phyloP scores from a whole-genome alignment of 352 stramenopile species.

The Pythium scleroteichum region DNA sequence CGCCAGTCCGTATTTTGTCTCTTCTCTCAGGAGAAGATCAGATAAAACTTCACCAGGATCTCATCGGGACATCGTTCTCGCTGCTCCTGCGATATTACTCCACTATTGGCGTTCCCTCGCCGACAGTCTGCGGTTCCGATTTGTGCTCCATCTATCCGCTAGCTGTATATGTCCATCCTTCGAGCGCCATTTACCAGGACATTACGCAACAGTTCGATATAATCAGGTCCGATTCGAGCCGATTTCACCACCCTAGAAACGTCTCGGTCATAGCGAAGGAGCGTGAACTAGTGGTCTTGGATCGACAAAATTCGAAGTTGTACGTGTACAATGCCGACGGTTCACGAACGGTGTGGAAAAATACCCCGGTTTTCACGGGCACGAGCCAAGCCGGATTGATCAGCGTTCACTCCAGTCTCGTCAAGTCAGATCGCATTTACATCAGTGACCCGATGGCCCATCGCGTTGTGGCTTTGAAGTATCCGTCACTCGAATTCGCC shows the following conservation, averaged over 20 bases:
- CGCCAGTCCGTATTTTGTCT: slow-evolving; percentile 53
- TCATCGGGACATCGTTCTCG: slow-evolving; percentile 26
- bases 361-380: slow-evolving; percentile 8
- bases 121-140: slow-evolving; percentile 29
- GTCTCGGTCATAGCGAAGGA: slow-evolving; percentile 37
- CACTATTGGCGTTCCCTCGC: slow-evolving; percentile 19
- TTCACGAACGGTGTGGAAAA: slow-evolving; percentile 43
- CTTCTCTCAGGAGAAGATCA: slow-evolving; percentile 46
- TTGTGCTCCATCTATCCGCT: slow-evolving; percentile 40
- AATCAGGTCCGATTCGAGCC: slow-evolving; percentile 31
- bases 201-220: slow-evolving; percentile 36
- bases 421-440: slow-evolving; percentile 27
- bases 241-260: slow-evolving; percentile 50
- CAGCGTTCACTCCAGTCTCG: slow-evolving; percentile 10
- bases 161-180: slow-evolving; percentile 47
- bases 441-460: slow-evolving; percentile 60
- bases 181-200: slow-evolving; percentile 31
- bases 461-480: slow-evolving; percentile 43
- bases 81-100: slow-evolving; percentile 37
- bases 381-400: not conserved
- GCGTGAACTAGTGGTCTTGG: slow-evolving; percentile 43
- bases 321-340: slow-evolving; percentile 55
- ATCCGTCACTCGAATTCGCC: slow-evolving; percentile 35
- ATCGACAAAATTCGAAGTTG: slow-evolving; percentile 54
- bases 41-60: slow-evolving; percentile 39